Evolutionary conservation across 2,329 filamentous ascomycete genomes (phyloP), one percentile per base, ranked within the genome.

Genomic region (Ophiostoma sp.): DNA sequence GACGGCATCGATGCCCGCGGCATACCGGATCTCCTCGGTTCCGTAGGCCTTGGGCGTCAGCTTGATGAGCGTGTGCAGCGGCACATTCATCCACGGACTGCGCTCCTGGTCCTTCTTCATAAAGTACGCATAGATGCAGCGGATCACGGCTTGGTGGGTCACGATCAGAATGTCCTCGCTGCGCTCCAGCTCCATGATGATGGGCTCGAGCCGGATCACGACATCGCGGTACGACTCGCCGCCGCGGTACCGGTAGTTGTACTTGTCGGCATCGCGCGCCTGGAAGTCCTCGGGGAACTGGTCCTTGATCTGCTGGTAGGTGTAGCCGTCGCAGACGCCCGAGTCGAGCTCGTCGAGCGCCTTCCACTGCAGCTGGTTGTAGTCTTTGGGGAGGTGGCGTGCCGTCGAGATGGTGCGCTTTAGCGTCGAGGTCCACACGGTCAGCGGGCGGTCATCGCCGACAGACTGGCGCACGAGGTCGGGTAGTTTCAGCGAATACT

Each of bases 51-150:
- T 88, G 2, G 95, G 95, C 5, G 95, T 98, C 66, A 99, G 84
- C 80, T 97, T 97, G 80, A 99, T 98, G 64, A 99, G 83, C 8
- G 92, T 97, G 78, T 99, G 95, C 70, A 99, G 83, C 6, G 95
- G 95, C 8, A 99, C 95, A 75, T 97, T 94, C 91, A 98, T 97
- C 95, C 95, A 99, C 0, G 95, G 95, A 73, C 91, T 95, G 79
- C 92, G 87, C 74, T 93, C 88, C 78, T 98, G 95, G 67, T 92
- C 89, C 75, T 95, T 92, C 75, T 98, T 96, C 90, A 97, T 97
- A 78, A 98, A 99, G 79, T 99, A 99, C 42, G 95, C 92, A 76
- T 98, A 99, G 75, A 99, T 97, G 82, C 95, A 99, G 70, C 95
- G 88, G 71, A 99, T 83, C 45, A 99, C 94, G 14, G 95, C 95